Base-by-base conservation (phyloP, 2,329 filamentous ascomycete genomes). In the Incumbomyces delicatus region DNA sequence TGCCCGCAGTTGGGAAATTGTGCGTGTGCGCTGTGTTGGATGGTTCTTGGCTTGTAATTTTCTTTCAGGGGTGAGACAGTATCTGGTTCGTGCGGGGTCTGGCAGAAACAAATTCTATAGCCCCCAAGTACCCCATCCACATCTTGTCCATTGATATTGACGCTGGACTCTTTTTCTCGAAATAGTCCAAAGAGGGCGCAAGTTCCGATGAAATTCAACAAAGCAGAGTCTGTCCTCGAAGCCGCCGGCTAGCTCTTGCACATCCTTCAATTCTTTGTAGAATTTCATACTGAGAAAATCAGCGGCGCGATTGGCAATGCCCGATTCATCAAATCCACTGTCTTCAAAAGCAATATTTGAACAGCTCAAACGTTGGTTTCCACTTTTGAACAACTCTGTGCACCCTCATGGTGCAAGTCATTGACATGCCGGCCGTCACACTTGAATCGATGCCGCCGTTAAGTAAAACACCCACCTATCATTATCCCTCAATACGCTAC, bases 381-480 rank as follows among this genome's bases (percentile, higher is more conserved):
- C 12, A 61, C 57, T 22, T 67, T 63, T 35, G 64, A 73, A 13
- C 75, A 73, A n/a, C 76, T 59, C 31, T 63, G 60, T 17, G 66
- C 60, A n/a, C 69, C 65, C 40, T 73, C 63, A 34, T 66, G 63
- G n/a, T 70, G 65, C 1, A 79, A 64, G 49, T 78, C 64, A 1
- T 68, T 70, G 2, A 73, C 54, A 80, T 77, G 2, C 77, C 76
- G 6, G 76, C 76, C 17, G 80, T 60, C 1, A 69, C 65, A 0
- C 75, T 78, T 0, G 74, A 77, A 56, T 80, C 76, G 41, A 80
- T 69, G 1, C 77, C 77, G 3, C 77, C 76, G 17, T 68, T 73
- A 0, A 80, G 61, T 47, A 76, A 79, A 43, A 80, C 63, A 2
- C 74, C 77, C 2, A 80, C 64, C 0, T 74, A n/a, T n/a, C n/a